Evolutionary conservation across 2,329 filamentous ascomycete genomes (phyloP).

Genomic region (Cucurbitaria berberidis): DNA sequence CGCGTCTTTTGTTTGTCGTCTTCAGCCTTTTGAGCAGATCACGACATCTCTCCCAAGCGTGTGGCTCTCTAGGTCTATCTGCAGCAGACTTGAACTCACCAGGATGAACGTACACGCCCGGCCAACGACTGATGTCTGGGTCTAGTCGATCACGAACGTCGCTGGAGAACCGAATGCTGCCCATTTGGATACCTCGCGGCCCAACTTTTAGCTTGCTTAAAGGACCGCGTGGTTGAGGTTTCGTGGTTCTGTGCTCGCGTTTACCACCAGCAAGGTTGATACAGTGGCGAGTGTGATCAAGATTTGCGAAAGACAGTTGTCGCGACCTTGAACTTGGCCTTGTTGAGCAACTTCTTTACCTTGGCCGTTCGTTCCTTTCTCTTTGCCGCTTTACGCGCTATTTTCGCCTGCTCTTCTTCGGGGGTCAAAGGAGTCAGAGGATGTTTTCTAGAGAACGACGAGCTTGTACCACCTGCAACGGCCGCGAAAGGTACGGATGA

Average conservation of each 20-base stretch:
- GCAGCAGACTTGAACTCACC: slow-evolving; percentile 26
- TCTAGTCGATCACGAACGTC: slow-evolving; percentile 2
- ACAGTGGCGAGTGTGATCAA: background rate
- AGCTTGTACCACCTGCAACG: too few species aligned
- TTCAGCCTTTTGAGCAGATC: slow-evolving; percentile 18
- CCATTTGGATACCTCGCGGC: slow-evolving; percentile 8
- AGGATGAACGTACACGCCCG: slow-evolving; percentile 32
- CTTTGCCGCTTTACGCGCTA: background rate
- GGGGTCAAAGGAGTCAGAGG: background rate
- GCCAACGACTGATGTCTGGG: slow-evolving; percentile 25
- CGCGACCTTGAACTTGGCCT: background rate
- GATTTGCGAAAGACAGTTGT: background rate
- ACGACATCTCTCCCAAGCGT: slow-evolving; percentile 31
- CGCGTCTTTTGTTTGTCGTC: background rate
- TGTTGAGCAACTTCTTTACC: background rate
- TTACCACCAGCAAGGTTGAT: background rate
- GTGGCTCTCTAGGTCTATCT: slow-evolving; percentile 14
- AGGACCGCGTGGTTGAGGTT: too few species aligned
- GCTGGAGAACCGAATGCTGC: slow-evolving; percentile 10
- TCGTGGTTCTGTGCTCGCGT: too few species aligned
- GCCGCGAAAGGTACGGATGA: background rate
- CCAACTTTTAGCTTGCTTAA: too few species aligned
- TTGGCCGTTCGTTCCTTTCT: background rate
- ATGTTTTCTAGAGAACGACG: too few species aligned
- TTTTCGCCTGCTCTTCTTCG: background rate